These are phyloP conservation scores for Cyclostephanos invisitatus DNA, from an alignment of 108 stramenopile genomes.

Conservation along the genomic window DNA sequence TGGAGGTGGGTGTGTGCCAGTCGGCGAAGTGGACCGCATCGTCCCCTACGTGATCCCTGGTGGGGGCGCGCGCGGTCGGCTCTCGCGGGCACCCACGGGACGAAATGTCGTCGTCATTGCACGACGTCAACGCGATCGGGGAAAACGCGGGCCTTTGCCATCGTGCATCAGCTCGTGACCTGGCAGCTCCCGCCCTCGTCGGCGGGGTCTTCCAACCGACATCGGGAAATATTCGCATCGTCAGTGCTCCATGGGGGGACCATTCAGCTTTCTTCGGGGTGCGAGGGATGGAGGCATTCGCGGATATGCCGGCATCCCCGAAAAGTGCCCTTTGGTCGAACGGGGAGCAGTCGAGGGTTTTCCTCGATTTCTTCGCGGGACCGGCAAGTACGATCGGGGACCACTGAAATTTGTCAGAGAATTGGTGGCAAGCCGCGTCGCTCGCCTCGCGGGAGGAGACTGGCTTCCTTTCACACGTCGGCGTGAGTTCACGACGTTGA, in stretches of 20 bases:
- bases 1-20: not conserved
- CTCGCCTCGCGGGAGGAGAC: not conserved
- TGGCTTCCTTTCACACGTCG: not conserved
- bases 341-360: not conserved
- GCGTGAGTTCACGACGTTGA: not conserved
- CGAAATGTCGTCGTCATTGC: not conserved
- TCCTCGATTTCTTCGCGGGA: not conserved
- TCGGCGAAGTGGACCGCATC: not conserved
- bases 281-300: not conserved
- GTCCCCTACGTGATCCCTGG: not conserved
- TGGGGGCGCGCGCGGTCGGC: not conserved
- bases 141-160: not conserved
- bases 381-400: not conserved
- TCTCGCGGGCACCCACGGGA: not conserved
- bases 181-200: not conserved
- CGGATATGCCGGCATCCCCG: not conserved
- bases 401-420: not conserved
- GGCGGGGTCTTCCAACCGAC: not conserved
- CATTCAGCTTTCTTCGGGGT: not conserved
- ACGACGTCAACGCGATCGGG: not conserved
- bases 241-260: not conserved
- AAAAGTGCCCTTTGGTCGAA: not conserved
- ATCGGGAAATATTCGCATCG: not conserved
- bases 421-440: not conserved
- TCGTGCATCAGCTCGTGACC: not conserved